These are phyloP conservation scores for Wickerhamomyces queroliae DNA, from an alignment of 805 yeast genomes.

Conservation along the genomic window DNA sequence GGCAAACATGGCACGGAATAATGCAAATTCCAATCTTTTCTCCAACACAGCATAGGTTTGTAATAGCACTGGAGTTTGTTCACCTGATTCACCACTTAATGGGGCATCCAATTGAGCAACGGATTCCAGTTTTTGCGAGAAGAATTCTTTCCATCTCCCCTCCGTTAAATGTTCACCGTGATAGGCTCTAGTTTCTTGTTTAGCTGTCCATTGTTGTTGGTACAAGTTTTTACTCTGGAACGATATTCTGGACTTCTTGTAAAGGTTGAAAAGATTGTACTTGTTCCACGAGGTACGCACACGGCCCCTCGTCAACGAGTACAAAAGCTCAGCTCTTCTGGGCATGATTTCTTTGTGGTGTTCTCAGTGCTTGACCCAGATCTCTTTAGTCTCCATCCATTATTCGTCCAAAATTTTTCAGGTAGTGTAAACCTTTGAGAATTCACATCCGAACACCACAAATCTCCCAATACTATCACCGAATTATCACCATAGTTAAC, in stretches of 20 bases:
- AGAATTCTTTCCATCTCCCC: conserved; percentile 66
- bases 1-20: conserved; percentile 91
- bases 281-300: conserved; percentile 90
- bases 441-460: conserved; percentile 5
- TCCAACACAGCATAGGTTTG: conserved; percentile 89
- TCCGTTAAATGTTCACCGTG: conserved; percentile 95
- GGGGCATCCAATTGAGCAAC: conserved; percentile 89
- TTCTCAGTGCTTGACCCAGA: not conserved
- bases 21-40: conserved; percentile 81
- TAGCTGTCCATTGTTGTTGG: conserved; percentile 90
- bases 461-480: no score
- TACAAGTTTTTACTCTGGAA: conserved; percentile 64
- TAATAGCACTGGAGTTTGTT: conserved; percentile 73
- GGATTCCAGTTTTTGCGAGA: conserved; percentile 65
- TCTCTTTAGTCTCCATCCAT: not conserved
- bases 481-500: not conserved
- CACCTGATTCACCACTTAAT: conserved; percentile 48
- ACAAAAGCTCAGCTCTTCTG: conserved; percentile 49
- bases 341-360: conserved; percentile 39
- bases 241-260: conserved; percentile 58
- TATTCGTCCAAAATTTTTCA: not conserved
- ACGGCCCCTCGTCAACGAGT: conserved; percentile 60
- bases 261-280: conserved; percentile 81
- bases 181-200: conserved; percentile 87
- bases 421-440: not conserved